Conservation (phyloP, 1,139 yeast genomes). For the Geotrichum aggregatum region DNA sequence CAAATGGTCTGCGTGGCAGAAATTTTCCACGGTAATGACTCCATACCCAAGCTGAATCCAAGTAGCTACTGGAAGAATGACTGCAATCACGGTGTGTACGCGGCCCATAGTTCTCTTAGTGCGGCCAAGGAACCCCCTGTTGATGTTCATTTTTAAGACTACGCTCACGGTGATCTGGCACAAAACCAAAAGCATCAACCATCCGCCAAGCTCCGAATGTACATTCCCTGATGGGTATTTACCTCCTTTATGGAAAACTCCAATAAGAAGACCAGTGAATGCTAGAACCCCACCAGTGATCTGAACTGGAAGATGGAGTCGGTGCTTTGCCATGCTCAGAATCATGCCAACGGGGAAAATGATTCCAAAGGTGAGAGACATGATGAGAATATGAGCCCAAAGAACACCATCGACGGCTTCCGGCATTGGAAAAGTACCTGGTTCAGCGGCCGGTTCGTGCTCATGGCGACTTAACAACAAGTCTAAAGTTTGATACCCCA, state of each 20-base stretch:
- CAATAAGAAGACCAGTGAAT: conserved; percentile 40
- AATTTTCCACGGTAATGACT: conserved; percentile 79
- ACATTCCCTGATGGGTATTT: conserved; percentile 35
- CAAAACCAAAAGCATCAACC: conserved; percentile 32
- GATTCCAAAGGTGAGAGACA: conserved; percentile 41
- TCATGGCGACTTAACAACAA: conserved; percentile 20
- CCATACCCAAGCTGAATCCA: conserved; percentile 73
- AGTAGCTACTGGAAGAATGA: conserved; percentile 44
- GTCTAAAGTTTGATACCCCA: not conserved
- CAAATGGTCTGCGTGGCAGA: conserved; percentile 66
- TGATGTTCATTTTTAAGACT: conserved; percentile 35
- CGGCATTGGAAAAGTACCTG: conserved; percentile 19
- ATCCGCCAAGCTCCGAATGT: conserved; percentile 37
- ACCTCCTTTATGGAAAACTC: conserved; percentile 41
- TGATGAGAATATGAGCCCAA: conserved; percentile 39
- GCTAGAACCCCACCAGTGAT: conserved; percentile 37
- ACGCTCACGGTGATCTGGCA: conserved; percentile 37
- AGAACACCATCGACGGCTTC: conserved; percentile 28
- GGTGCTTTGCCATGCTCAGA: conserved; percentile 39
- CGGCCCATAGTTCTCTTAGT: conserved; percentile 34
- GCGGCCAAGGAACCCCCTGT: conserved; percentile 36
- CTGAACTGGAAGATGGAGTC: conserved; percentile 42
- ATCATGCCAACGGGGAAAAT: conserved; percentile 44
- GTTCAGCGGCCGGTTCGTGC: conserved; percentile 16
- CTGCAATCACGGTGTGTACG: conserved; percentile 39